A percentile compares a stretch with the other conserved stretches of the same genome.
phyloP scores from a whole-genome alignment of 2,329 filamentous ascomycete genomes.

The Penicillium sclerotiorum region DNA sequence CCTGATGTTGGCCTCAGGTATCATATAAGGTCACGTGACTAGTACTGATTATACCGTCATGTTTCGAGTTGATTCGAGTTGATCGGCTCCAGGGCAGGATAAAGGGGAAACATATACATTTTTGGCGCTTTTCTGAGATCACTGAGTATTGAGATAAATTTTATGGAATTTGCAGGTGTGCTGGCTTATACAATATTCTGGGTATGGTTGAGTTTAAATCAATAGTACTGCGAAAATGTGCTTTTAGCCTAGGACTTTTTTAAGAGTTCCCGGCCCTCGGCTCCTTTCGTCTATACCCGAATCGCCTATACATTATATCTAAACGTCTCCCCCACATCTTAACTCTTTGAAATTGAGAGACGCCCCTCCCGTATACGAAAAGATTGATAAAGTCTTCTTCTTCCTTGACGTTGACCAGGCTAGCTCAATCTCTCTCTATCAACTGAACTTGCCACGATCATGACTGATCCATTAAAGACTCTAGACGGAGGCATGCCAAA shows the following conservation, averaged over 20 bases:
- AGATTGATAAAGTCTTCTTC: no score
- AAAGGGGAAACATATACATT: no score
- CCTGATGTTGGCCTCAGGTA: not conserved
- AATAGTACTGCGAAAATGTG: not conserved
- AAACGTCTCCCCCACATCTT: not conserved
- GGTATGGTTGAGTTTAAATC: not conserved
- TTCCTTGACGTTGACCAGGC: no score
- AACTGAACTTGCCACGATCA: conserved; percentile 13
- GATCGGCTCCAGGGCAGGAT: no score
- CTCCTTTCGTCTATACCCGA: conserved; percentile 17
- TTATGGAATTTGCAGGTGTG: no score
- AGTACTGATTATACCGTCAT: no score
- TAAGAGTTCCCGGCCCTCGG: conserved; percentile 10
- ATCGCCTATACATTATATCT: conserved; percentile 2
- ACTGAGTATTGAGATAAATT: no score
- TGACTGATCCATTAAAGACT: conserved; percentile 41
- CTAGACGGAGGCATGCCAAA: conserved; percentile 32
- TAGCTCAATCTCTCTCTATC: not conserved
- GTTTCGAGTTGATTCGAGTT: no score
- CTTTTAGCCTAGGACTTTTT: not conserved
- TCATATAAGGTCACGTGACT: not conserved
- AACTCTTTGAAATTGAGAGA: not conserved
- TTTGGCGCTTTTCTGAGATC: no score
- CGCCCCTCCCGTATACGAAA: no score
- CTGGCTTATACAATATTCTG: no score